A percentile compares a stretch with the other conserved stretches of the same genome.
These are phyloP conservation scores for Cystofilobasidium bisporidii DNA, from an alignment of 768 basidiomycete species.

Conservation along the genomic window DNA sequence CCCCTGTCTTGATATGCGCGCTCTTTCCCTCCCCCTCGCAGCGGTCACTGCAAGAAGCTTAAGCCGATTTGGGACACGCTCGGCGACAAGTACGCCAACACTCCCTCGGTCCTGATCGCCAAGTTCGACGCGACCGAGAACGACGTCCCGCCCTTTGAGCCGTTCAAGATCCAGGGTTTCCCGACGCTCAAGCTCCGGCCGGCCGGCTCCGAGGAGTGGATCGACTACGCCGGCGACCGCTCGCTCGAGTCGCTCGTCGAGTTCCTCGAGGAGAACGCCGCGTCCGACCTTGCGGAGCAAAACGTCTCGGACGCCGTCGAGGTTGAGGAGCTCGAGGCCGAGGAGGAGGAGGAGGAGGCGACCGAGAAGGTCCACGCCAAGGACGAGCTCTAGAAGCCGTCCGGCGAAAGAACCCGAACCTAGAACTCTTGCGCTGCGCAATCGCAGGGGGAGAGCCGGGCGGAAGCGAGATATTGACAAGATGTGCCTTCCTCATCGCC, in stretches of 20 bases:
- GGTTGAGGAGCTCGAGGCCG: conserved; percentile 36
- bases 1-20: no score
- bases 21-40: conserved; percentile 35
- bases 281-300: not conserved
- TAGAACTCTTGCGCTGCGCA: no score
- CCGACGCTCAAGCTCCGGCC: conserved; percentile 95
- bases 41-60: conserved; percentile 93
- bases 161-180: conserved; percentile 65
- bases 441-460: no score
- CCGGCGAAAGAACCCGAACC: no score
- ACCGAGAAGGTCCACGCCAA: conserved; percentile 33
- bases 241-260: conserved; percentile 73
- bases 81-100: conserved; percentile 66
- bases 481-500: no score
- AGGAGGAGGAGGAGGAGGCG: conserved; percentile 32
- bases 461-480: no score
- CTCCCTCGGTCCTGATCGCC: conserved; percentile 51
- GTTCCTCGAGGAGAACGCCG: conserved; percentile 56
- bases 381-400: conserved; percentile 37
- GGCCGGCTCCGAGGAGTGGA: conserved; percentile 73
- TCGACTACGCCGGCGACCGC: conserved; percentile 79
- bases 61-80: conserved; percentile 88
- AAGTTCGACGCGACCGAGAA: conserved; percentile 97
- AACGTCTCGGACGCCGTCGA: conserved; percentile 39
- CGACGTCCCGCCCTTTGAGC: conserved; percentile 76